These are phyloP conservation scores for Dictyostelium citrinum DNA, from an alignment of 78 protist genomes.

Conservation along the genomic window DNA sequence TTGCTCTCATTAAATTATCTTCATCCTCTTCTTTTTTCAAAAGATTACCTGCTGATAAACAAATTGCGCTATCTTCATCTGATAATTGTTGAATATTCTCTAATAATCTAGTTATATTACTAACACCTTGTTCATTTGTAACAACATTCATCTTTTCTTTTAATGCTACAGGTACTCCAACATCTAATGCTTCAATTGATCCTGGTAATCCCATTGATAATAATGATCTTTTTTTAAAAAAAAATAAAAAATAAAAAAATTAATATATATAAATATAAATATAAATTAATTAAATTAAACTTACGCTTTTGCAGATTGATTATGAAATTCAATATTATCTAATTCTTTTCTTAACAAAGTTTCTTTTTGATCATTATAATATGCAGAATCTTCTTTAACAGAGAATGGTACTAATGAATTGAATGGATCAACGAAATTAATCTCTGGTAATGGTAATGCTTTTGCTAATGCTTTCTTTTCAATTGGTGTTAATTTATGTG, in stretches of 20 bases:
- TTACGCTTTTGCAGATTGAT: conserved; percentile 68
- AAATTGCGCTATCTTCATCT: conserved; percentile 38
- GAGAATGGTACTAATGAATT: conserved; percentile 43
- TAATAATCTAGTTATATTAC: neutral
- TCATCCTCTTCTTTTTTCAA: conserved; percentile 75
- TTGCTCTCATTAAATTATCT: conserved; percentile 66
- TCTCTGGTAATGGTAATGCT: conserved; percentile 59
- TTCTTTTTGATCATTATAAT: conserved; percentile 75
- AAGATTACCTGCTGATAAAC: conserved; percentile 9
- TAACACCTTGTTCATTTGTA: conserved; percentile 36
- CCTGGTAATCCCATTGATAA: conserved; percentile 81
- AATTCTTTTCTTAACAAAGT: conserved; percentile 38
- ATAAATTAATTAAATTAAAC: neutral
- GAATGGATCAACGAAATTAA: conserved; percentile 56
- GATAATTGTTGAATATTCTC: conserved; percentile 23
- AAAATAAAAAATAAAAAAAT: neutral
- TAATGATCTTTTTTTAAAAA: conserved; percentile 29
- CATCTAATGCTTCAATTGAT: conserved; percentile 69
- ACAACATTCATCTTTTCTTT: conserved; percentile 72
- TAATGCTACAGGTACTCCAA: conserved; percentile 73
- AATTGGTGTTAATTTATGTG: conserved; percentile 56
- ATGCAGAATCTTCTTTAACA: conserved; percentile 70
- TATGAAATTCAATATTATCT: conserved; percentile 49
- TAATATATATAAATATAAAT: neutral
- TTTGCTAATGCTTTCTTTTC: conserved; percentile 74